Evolutionary conservation across 805 yeast genomes (phyloP).

Genomic region (Zygotorulaspora chibaensis): DNA sequence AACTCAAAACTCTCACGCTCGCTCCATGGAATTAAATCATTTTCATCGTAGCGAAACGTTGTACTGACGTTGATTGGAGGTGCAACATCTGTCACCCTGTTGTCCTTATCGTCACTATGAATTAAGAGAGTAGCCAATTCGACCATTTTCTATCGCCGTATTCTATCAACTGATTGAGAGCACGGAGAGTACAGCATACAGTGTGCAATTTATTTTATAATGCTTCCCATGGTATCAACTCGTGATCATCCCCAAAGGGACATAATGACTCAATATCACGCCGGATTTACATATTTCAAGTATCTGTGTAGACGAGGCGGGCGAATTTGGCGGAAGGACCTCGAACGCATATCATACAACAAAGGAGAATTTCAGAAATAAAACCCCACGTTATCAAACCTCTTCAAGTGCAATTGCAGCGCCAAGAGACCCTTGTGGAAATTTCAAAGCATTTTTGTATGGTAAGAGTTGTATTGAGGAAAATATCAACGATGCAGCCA

Average conservation of each 20-base stretch:
- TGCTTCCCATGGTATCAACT: background rate
- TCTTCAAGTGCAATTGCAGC: too few species aligned
- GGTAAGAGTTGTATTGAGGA: constrained; percentile 29
- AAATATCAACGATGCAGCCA: constrained; percentile 23
- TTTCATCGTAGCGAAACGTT: constrained; percentile 61
- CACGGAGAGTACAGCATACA: background rate
- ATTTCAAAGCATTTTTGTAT: constrained; percentile 12
- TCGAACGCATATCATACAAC: background rate
- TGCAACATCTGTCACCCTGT: constrained; percentile 59
- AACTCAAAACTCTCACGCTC: constrained; percentile 35
- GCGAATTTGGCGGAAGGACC: too few species aligned
- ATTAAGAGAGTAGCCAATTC: constrained; percentile 53
- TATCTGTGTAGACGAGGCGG: too few species aligned
- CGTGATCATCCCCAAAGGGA: too few species aligned
- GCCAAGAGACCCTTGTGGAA: background rate
- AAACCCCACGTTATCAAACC: too few species aligned
- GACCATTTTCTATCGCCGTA: constrained; percentile 14
- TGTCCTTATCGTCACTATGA: constrained; percentile 64
- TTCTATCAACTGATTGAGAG: background rate
- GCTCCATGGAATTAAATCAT: constrained; percentile 48
- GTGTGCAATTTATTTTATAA: background rate
- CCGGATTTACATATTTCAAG: too few species aligned
- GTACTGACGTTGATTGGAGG: constrained; percentile 82
- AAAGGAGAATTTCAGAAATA: background rate
- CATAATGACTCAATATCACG: too few species aligned